Conservation (phyloP, 352 stramenopile species). For the Phytopythium helicoides region DNA sequence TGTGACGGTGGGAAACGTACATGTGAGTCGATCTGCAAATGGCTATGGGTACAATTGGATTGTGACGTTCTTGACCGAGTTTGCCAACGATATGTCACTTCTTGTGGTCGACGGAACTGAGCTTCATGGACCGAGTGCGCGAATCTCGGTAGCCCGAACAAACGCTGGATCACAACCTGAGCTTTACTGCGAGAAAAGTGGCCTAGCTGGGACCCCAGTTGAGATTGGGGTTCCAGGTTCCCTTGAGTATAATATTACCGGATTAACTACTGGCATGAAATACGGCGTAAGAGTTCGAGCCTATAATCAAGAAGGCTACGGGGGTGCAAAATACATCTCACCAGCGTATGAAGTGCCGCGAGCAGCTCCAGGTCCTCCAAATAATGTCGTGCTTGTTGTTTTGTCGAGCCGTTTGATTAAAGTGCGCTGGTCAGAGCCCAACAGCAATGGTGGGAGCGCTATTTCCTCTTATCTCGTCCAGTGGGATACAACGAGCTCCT, state of each 20-base stretch:
- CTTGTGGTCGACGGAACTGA: slow-evolving; percentile 90
- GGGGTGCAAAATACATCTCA: slow-evolving; percentile 39
- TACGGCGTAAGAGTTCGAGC: slow-evolving; percentile 66
- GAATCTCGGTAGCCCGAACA: slow-evolving; percentile 69
- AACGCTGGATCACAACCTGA: slow-evolving; percentile 64
- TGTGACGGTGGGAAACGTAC: slow-evolving; percentile 84
- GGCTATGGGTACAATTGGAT: slow-evolving; percentile 96
- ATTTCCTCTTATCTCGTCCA: slow-evolving; percentile 91
- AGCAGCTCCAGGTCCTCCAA: slow-evolving; percentile 34
- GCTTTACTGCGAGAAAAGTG: slow-evolving; percentile 74
- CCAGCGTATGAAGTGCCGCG: slow-evolving; percentile 56
- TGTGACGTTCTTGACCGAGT: slow-evolving; percentile 91
- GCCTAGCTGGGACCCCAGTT: slow-evolving; percentile 20
- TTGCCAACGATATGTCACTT: slow-evolving; percentile 73
- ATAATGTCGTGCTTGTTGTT: slow-evolving; percentile 40
- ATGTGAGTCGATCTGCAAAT: slow-evolving; percentile 85
- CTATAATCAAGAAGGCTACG: slow-evolving; percentile 62
- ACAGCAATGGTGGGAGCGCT: slow-evolving; percentile 56
- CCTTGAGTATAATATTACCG: slow-evolving; percentile 32
- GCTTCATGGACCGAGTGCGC: slow-evolving; percentile 89
- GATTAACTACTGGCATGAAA: slow-evolving; percentile 47
- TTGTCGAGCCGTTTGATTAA: slow-evolving; percentile 78
- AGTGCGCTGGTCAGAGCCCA: slow-evolving; percentile 63
- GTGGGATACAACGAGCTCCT: slow-evolving; percentile 84
- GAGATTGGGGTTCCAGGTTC: slow-evolving; percentile 29